phyloP scores from a whole-genome alignment of 1,284 basidiomycete species.

The Leccinum pallidistipes region DNA sequence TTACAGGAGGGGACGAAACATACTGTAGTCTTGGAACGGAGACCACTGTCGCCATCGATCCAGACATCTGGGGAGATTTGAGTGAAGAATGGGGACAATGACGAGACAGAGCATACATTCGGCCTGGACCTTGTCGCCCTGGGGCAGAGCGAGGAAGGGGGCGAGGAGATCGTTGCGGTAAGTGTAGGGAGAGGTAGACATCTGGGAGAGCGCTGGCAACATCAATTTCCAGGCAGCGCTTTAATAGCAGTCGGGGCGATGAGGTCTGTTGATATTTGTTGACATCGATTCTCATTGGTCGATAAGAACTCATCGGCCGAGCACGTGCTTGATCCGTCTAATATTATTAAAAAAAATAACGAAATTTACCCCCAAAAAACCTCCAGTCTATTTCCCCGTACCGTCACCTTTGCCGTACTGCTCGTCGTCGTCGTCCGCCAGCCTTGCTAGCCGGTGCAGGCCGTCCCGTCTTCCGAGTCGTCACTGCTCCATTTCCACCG shows the following conservation, averaged over 20 bases:
- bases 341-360: not conserved
- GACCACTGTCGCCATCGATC: constrained; percentile 91
- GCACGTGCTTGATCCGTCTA: constrained; percentile 5
- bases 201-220: constrained; percentile 8
- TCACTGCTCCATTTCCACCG: constrained; percentile 39
- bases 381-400: constrained; percentile 21
- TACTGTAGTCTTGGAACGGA: constrained; percentile 93
- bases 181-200: constrained; percentile 26
- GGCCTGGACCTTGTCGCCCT: constrained; percentile 88
- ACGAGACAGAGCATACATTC: constrained; percentile 64
- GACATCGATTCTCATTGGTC: constrained; percentile 30
- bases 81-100: constrained; percentile 18
- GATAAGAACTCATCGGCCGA: constrained; percentile 30
- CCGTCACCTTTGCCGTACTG: constrained; percentile 40
- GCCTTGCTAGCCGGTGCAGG: constrained; percentile 45
- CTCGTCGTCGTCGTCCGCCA: constrained; percentile 62
- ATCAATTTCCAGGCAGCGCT: constrained; percentile 4
- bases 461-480: constrained; percentile 24
- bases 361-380: not conserved
- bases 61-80: constrained; percentile 72
- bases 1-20: constrained; percentile 26
- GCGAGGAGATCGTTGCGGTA: constrained; percentile 85
- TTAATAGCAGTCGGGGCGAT: constrained; percentile 22
- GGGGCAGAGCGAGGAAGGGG: constrained; percentile 82
- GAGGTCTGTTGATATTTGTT: constrained; percentile 28